Evolutionary conservation across 768 basidiomycete genomes (phyloP).

Genomic region (Mycena polygramma): DNA sequence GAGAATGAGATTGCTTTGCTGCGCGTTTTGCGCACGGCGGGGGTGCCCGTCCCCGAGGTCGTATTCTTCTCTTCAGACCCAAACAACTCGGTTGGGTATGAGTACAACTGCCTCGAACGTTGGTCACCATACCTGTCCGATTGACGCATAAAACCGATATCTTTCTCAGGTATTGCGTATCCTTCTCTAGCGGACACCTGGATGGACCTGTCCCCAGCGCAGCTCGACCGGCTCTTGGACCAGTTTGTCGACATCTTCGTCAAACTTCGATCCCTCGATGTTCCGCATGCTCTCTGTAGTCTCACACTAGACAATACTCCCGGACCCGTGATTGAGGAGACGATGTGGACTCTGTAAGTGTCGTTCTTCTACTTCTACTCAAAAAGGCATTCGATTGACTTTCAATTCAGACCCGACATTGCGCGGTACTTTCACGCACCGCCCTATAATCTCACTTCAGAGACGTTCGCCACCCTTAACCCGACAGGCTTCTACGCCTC

Average conservation of each 20-base stretch:
- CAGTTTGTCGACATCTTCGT: constrained; percentile 35
- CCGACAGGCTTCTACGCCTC: constrained; percentile 22
- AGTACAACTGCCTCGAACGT: constrained; percentile 38
- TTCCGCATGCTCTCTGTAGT: constrained; percentile 29
- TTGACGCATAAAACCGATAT: no score
- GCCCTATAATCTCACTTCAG: constrained; percentile 28
- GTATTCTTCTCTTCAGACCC: constrained; percentile 32
- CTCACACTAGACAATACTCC: constrained; percentile 19
- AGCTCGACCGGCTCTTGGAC: constrained; percentile 30
- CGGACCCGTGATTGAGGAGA: constrained; percentile 35
- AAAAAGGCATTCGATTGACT: no score
- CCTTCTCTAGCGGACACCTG: constrained; percentile 32
- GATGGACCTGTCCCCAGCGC: constrained; percentile 18
- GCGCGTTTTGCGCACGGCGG: constrained; percentile 3
- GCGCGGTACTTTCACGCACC: constrained; percentile 32
- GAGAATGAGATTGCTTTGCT: constrained; percentile 36
- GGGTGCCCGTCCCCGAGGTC: constrained; percentile 29
- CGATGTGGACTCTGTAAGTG: constrained; percentile 34
- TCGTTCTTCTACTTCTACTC: no score
- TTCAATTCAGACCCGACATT: constrained; percentile 29
- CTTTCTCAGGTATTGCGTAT: constrained; percentile 23
- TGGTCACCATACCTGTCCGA: background rate
- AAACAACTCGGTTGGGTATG: constrained; percentile 27
- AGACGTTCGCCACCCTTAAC: constrained; percentile 32
- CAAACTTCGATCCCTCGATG: constrained; percentile 15